These are phyloP conservation scores for Pittosporum tobira DNA, from an alignment of 129 eudicot genomes.

Conservation along the genomic window DNA sequence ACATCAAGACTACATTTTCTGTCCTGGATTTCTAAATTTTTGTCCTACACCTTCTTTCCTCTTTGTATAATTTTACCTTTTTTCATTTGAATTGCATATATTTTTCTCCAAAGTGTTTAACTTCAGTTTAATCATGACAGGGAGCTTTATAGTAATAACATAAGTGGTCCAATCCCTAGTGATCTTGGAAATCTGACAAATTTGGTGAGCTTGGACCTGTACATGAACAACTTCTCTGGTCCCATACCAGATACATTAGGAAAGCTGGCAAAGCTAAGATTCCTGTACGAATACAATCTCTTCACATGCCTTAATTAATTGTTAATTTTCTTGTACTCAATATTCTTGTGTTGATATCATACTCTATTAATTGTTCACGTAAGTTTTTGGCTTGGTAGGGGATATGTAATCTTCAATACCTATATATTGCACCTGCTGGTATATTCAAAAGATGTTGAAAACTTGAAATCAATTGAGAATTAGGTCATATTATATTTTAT, in stretches of 20 bases:
- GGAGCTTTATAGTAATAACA: slow-evolving; percentile 52
- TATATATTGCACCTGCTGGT: not conserved
- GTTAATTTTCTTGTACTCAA: not conserved
- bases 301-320: not conserved
- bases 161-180: slow-evolving; percentile 44
- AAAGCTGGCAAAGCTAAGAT: slow-evolving; percentile 52
- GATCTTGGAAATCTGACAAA: slow-evolving; percentile 57
- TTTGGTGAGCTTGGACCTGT: slow-evolving; percentile 74
- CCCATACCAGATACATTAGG: slow-evolving; percentile 53
- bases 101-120: not conserved
- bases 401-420: not conserved
- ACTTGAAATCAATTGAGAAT: not conserved
- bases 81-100: not conserved
- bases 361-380: not conserved
- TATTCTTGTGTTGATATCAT: not conserved
- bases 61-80: not conserved
- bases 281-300: slow-evolving; percentile 36
- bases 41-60: not conserved
- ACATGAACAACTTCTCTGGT: slow-evolving; percentile 38
- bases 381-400: not conserved
- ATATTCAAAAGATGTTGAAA: no score
- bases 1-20: no score
- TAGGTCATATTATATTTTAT: not conserved
- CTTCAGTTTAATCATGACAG: slow-evolving; percentile 22
- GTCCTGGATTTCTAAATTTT: no score